These are phyloP conservation scores for Anthracocystis panici-leucophaei DNA, from an alignment of 1,284 basidiomycete genomes.

Conservation along the genomic window DNA sequence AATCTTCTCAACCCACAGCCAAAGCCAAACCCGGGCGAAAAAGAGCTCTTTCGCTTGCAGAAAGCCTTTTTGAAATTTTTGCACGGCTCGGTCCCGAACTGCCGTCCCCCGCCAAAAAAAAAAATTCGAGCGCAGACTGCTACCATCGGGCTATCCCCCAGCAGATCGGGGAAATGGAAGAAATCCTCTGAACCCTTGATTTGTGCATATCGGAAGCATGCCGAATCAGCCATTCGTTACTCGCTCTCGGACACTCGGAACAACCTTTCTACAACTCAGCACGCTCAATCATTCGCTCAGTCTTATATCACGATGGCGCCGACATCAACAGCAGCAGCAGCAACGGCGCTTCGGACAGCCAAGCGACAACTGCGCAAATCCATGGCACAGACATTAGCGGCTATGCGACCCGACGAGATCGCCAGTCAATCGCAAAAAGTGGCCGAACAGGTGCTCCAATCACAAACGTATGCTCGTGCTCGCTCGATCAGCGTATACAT, in stretches of 20 bases:
- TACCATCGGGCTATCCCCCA: no score
- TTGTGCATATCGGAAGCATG: no score
- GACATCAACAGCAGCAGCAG: slow-evolving; percentile 17
- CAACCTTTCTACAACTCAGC: no score
- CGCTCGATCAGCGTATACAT: slow-evolving; percentile 68
- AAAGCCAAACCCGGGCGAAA: no score
- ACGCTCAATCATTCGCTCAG: neutral
- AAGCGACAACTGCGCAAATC: slow-evolving; percentile 63
- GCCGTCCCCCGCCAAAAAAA: no score
- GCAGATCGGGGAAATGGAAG: slow-evolving; percentile 5
- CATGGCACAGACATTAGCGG: slow-evolving; percentile 50
- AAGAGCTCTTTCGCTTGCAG: slow-evolving; percentile 4
- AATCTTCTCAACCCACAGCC: slow-evolving; percentile 7
- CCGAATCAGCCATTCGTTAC: no score
- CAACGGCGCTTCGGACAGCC: slow-evolving; percentile 36
- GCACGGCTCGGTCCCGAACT: slow-evolving; percentile 18
- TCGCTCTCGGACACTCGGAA: no score
- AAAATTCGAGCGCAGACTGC: no score
- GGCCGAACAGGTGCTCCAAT: slow-evolving; percentile 59
- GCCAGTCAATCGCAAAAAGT: slow-evolving; percentile 44
- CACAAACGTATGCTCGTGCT: slow-evolving; percentile 63
- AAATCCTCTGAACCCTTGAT: neutral
- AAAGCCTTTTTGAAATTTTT: slow-evolving; percentile 18
- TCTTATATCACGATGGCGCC: slow-evolving; percentile 13
- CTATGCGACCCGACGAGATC: slow-evolving; percentile 34